Evolutionary conservation across 2,329 filamentous ascomycete species (phyloP).

Genomic region (Lasiodiplodia theobromae): DNA sequence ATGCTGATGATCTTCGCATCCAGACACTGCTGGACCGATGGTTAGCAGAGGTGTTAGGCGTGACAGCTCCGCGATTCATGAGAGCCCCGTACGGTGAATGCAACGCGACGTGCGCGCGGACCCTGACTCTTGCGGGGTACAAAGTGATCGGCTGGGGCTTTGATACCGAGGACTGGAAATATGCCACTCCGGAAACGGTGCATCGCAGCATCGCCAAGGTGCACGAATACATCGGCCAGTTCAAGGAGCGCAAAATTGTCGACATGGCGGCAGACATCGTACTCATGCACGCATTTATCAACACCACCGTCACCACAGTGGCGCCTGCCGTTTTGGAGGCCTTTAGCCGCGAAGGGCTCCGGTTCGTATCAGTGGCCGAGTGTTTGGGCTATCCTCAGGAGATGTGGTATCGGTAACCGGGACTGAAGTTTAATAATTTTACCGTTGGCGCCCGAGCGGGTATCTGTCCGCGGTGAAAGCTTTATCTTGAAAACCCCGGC

Average conservation of each 20-base stretch:
- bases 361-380: slow-evolving; percentile 11
- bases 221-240: neutral
- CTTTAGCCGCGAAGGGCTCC: neutral
- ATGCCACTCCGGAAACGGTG: neutral
- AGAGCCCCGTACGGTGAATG: slow-evolving; percentile 2
- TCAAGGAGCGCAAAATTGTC: neutral
- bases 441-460: too few relatives aligned
- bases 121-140: neutral
- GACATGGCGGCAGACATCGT: slow-evolving; percentile 5
- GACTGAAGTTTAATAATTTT: too few relatives aligned
- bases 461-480: too few relatives aligned
- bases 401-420: neutral
- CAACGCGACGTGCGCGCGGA: neutral
- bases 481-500: too few relatives aligned
- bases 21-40: slow-evolving; percentile 3
- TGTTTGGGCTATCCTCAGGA: neutral
- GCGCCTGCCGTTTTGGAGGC: neutral
- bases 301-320: slow-evolving; percentile 1
- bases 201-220: neutral
- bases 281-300: slow-evolving; percentile 1
- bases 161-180: slow-evolving; percentile 7
- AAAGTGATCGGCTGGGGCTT: neutral
- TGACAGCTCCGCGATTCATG: slow-evolving; percentile 2
- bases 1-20: neutral
- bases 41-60: neutral